phyloP scores from a whole-genome alignment of 257 asterid genomes.

The Solanum pimpinellifolium region DNA sequence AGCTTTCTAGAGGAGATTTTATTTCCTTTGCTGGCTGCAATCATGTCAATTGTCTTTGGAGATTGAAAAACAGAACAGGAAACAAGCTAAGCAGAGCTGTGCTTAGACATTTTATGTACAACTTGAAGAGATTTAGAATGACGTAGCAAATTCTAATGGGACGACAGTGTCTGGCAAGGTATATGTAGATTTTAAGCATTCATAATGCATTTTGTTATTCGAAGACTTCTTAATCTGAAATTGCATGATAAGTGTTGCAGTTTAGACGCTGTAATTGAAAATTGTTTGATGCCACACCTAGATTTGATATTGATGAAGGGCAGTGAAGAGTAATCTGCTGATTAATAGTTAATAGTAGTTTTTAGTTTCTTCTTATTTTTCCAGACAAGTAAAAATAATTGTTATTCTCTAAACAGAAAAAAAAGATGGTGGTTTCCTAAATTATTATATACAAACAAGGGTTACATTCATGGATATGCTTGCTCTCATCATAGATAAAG shows the following conservation, averaged over 20 bases:
- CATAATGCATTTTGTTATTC: not conserved
- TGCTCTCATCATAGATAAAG: not conserved
- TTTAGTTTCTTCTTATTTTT: not conserved
- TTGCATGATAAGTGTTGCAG: not conserved
- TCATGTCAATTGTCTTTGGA: not conserved
- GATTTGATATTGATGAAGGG: not conserved
- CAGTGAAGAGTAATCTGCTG: not conserved
- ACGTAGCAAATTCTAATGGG: not conserved
- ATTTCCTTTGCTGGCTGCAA: not conserved
- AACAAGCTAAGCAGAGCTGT: not conserved
- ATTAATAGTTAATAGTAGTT: not conserved
- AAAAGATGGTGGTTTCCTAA: not conserved
- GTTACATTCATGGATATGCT: not conserved
- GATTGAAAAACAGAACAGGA: not conserved
- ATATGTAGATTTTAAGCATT: not conserved
- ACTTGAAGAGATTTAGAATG: not conserved
- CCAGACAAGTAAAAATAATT: not conserved
- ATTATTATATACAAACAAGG: not conserved
- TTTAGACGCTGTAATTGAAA: not conserved
- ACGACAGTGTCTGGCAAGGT: not conserved
- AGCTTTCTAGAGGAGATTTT: not conserved
- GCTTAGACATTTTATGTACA: not conserved
- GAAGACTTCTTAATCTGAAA: not conserved
- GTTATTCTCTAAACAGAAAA: not conserved
- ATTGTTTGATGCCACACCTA: not conserved